Evolutionary conservation across 2,329 filamentous ascomycete genomes (phyloP), one percentile per base, ranked within the genome.

Genomic region (Fulvia fulva): DNA sequence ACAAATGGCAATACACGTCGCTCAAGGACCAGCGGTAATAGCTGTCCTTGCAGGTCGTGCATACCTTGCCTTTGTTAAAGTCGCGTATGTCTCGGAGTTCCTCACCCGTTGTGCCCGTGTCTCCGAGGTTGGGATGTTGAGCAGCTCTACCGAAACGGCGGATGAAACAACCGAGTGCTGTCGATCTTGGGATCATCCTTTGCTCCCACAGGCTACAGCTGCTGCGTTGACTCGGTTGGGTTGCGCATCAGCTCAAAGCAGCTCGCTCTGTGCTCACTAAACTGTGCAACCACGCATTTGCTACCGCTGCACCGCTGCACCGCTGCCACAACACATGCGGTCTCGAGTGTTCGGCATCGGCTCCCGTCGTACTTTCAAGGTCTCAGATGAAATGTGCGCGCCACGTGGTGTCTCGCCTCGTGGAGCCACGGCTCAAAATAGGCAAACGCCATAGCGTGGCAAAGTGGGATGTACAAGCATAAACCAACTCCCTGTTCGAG

Each of bases 401-500:
- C 21, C 49, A 51, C 49, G 49, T 51, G 49, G 49, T 34, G 19
- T n/a, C n/a, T n/a, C n/a, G n/a, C n/a, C n/a, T n/a, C n/a, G 26
- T 30, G n/a, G 12, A 23, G 22, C 32, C 50, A 43, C 26, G 26
- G 32, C 32, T 11, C 51, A 11, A 44, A 53, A 44, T 26, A 53
- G 51, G 22, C 22, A 53, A 34, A 44, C 21, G 51, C 51, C 51
- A 53, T 22, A 7, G 26, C 44, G 51, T 53, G 51, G 51, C 51
- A 53, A 53, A 44, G 51, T 53, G 34, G 21, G 51, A 53, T 53
- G 51, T 43, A 34, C 51, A 44, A 46, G 21, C 21, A 46, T 23
- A 23, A 25, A 23, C 25, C 19, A 22, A 46, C 19, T 14, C 12
- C 34, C 12, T 41, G 34, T 19, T 41, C 8, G 2, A 1, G 11